Base-by-base conservation (phyloP, 2,329 filamentous ascomycete species). In the Colletotrichum liaoningense region DNA sequence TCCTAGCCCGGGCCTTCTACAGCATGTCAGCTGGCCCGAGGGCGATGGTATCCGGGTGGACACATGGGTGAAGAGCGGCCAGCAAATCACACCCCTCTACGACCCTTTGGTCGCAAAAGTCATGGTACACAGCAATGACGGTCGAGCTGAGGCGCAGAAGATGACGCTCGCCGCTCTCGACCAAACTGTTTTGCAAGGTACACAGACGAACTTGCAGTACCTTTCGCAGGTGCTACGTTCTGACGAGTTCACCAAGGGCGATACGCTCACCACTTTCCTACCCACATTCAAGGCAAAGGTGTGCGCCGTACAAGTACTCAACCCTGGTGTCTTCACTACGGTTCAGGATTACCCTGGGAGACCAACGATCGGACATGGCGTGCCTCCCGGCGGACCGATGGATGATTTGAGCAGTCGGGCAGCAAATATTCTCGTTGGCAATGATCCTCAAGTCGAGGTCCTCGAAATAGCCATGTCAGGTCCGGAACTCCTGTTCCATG, bases 331-430 rank as follows among this genome's bases (percentile, higher is more conserved):
- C 19, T 49, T 49, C 8, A 70, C 68, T 8, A 66, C 89, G 2
- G 83, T 92, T 1, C 88, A 92, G 78, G 90, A 92, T 73, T 86
- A 86, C 59, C 89, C 89, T 1, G 90, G 87, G 0, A 82, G 91
- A n/a, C 86, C 87, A 3, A 84, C 83, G 0, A 83, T 90, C 2
- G 89, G 89, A 1, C 86, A 87, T 76, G 91, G 90, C 7, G 88
- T 92, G 62, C 87, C 88, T 4, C 88, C 90, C 38, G 85, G 86
- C 4, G 90, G 91, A 0, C 89, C 91, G 0, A 92, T 92, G 90
- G 90, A 92, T 76, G 83, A 86, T 1, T 77, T 92, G n/a, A 85
- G 88, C 1, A 87, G 89, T 58, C 86, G 86, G 28, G 83, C 91
- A 33, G 90, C 88, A 2, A 93, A 93, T 74, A 81, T 88, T 24